Evolutionary conservation across 371 early-diverging fungal genomes (phyloP).

Genomic region (Blakeslea trispora): DNA sequence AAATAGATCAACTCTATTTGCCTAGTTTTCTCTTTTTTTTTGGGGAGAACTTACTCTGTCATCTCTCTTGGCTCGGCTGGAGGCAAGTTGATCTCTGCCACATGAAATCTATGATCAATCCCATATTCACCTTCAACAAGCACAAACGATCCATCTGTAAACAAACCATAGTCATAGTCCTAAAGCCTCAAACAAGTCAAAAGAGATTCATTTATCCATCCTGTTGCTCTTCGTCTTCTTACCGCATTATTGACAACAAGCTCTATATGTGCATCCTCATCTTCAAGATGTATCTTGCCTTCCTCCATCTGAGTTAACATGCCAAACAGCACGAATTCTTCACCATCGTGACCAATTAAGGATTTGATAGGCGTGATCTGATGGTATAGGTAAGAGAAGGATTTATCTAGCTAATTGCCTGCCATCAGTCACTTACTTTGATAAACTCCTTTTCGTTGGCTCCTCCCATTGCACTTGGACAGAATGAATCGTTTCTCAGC

Average conservation of each 20-base stretch:
- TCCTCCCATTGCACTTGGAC: constrained; percentile 44
- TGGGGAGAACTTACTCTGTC: constrained; percentile 58
- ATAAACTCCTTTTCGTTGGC: constrained; percentile 8
- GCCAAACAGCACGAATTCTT: constrained; percentile 79
- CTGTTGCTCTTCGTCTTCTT: constrained; percentile 14
- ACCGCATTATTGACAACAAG: constrained; percentile 58
- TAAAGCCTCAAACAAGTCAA: no score
- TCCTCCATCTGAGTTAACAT: constrained; percentile 86
- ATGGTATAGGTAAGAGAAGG: no score
- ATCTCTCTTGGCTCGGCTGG: constrained; percentile 69
- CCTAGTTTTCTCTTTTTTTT: background rate
- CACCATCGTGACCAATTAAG: constrained; percentile 75
- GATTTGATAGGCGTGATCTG: constrained; percentile 84
- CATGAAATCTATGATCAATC: constrained; percentile 69
- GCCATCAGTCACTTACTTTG: constrained; percentile 28
- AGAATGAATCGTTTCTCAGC: constrained; percentile 80
- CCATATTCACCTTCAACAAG: constrained; percentile 79
- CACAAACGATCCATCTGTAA: constrained; percentile 83
- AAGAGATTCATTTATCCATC: no score
- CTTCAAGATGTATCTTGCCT: constrained; percentile 85
- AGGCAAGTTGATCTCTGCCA: constrained; percentile 73
- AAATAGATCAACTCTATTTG: no score
- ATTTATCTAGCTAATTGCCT: no score
- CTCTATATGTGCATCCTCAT: constrained; percentile 75
- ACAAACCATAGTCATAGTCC: constrained; percentile 68